These are phyloP conservation scores for Trametes hirsuta DNA, from an alignment of 1,284 basidiomycete genomes.

Conservation along the genomic window DNA sequence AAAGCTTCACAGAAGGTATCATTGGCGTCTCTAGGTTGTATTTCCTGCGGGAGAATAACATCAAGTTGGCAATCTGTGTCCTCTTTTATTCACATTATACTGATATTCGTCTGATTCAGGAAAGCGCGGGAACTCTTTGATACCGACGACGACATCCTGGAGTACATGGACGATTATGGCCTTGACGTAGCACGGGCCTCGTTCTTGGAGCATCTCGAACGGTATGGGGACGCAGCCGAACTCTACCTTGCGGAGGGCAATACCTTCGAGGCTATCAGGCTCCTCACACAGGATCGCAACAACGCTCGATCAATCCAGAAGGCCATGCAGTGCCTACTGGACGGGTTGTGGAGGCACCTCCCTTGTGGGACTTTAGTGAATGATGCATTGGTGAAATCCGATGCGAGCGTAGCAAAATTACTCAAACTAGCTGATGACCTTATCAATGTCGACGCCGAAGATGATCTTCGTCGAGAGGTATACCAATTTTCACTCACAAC, in stretches of 20 bases:
- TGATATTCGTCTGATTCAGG: conserved; percentile 34
- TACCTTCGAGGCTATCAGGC: conserved; percentile 48
- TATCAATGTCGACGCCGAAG: not conserved
- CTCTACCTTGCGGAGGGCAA: conserved; percentile 56
- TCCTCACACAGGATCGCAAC: conserved; percentile 44
- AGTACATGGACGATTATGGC: conserved; percentile 60
- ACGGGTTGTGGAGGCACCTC: conserved; percentile 33
- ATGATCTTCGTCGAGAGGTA: conserved; percentile 26
- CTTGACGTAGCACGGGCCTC: conserved; percentile 55
- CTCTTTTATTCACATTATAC: not conserved
- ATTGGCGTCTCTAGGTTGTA: conserved; percentile 52
- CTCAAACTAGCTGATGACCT: conserved; percentile 14
- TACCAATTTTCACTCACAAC: not conserved
- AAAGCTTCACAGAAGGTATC: conserved; percentile 43
- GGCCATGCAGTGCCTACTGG: conserved; percentile 30
- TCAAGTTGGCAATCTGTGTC: conserved; percentile 44
- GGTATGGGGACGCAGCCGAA: conserved; percentile 56
- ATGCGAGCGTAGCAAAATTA: conserved; percentile 16
- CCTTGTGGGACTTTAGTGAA: conserved; percentile 30
- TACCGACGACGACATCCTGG: conserved; percentile 53
- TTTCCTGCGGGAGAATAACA: conserved; percentile 50
- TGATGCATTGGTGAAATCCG: conserved; percentile 6
- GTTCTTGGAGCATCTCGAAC: conserved; percentile 49
- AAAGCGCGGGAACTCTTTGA: conserved; percentile 53
- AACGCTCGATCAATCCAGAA: conserved; percentile 18